Evolutionary conservation across 257 asterid genomes (phyloP), one percentile per base, ranked within the genome.

Genomic region (Solanum pimpinellifolium): DNA sequence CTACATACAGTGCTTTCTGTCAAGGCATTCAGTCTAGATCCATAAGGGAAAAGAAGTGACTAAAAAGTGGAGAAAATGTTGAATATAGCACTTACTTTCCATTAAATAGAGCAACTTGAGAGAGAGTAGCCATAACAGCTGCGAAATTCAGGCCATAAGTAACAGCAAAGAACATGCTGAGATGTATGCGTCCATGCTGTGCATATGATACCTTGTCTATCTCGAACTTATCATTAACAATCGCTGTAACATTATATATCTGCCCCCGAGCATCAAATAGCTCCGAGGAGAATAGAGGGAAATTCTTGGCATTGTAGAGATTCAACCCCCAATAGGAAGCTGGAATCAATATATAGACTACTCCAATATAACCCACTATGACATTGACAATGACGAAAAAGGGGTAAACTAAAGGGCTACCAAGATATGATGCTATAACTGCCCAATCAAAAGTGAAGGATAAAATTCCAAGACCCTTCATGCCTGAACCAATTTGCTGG

Each of bases 81-180:
- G 66, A 56, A 56, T 56, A 56, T 11, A 56, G 65, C 13, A 91
- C 92, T 92, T 91, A 93, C 98, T 85, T 94, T 35, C 99, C 99
- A 56, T 95, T 90, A 76, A 96, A 96, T 46, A 91, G 1, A 14
- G 88, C 94, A 12, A 96, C 99, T n/a, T 96, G 99, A 42, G 90
- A 80, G 18, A 95, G 84, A 77, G 97, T 93, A 5, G 99, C 95
- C 4, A 87, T 44, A 35, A 93, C 93, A 2, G 93, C 88, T 0
- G 99, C 99, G 46, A 96, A 95, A 68, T 88, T 92, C 41, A 94
- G 91, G 31, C 93, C 99, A 83, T 96, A 96, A 2, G 93, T 12
- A 6, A 95, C 33, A 3, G 93, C 91, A 18, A 94, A 93, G 90
- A 95, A 91, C 88, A 89, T 62, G 76, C 94, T 89, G 83, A 96